These are phyloP conservation scores for Colletotrichum sansevieriae DNA, from an alignment of 2,329 filamentous ascomycete genomes.

Conservation along the genomic window DNA sequence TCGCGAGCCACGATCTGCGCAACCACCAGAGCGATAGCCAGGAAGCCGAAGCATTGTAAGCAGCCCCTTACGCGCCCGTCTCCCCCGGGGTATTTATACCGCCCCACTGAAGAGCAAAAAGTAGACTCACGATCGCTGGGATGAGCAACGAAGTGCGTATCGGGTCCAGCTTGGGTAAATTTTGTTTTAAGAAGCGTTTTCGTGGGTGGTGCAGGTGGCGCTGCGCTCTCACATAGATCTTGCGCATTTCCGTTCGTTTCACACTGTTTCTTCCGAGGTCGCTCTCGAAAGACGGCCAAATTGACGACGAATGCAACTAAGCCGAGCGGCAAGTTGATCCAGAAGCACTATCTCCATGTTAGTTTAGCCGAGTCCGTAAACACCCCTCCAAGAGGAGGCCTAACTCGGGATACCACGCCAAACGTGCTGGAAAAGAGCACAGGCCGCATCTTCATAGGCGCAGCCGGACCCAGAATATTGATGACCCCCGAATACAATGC, in stretches of 20 bases:
- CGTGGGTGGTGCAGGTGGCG: conserved; percentile 45
- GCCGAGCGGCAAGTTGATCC: conserved; percentile 50
- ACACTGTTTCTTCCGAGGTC: conserved; percentile 45
- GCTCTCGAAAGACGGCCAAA: background rate
- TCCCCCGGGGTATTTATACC: conserved; percentile 64
- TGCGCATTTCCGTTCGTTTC: conserved; percentile 40
- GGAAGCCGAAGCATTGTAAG: conserved; percentile 46
- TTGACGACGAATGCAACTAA: conserved; percentile 6
- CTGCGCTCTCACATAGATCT: too few species aligned
- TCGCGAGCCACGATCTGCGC: conserved; percentile 56
- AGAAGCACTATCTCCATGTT: conserved; percentile 56
- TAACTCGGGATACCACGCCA: conserved; percentile 57
- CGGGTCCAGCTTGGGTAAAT: conserved; percentile 56
- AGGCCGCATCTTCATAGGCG: conserved; percentile 59
- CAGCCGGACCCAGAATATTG: conserved; percentile 57
- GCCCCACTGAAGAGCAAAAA: conserved; percentile 70
- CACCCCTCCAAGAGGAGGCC: conserved; percentile 51
- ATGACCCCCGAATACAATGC: conserved; percentile 64
- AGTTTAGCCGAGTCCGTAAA: conserved; percentile 50
- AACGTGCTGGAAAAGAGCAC: conserved; percentile 59
- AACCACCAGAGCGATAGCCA: conserved; percentile 21
- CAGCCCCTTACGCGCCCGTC: conserved; percentile 56
- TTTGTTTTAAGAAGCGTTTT: background rate
- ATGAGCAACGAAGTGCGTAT: conserved; percentile 62
- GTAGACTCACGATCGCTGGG: conserved; percentile 63